Evolutionary conservation across 768 basidiomycete species (phyloP).

Genomic region (Macrolepiota dolichaula): DNA sequence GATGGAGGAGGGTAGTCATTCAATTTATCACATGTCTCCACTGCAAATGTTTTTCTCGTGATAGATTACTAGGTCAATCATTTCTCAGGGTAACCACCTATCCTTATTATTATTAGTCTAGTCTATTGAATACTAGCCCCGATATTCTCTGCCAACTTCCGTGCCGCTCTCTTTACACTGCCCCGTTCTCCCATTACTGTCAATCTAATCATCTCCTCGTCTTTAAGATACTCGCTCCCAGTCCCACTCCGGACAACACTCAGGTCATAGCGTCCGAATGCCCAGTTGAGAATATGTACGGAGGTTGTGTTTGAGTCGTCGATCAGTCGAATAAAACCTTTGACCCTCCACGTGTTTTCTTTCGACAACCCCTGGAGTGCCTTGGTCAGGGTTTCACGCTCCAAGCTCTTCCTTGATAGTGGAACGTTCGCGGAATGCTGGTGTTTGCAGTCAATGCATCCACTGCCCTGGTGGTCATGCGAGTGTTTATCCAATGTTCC

Average conservation of each 20-base stretch:
- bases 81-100: neutral
- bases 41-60: neutral
- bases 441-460: neutral
- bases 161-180: slow-evolving; percentile 61
- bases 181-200: slow-evolving; percentile 94
- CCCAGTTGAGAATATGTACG: slow-evolving; percentile 80
- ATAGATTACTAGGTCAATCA: neutral
- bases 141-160: slow-evolving; percentile 48
- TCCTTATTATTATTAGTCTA: neutral
- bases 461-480: neutral
- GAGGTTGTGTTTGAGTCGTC: slow-evolving; percentile 18
- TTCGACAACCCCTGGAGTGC: slow-evolving; percentile 57
- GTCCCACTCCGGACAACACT: slow-evolving; percentile 14
- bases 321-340: slow-evolving; percentile 72
- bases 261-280: slow-evolving; percentile 83
- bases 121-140: slow-evolving; percentile 15
- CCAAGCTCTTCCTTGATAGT: slow-evolving; percentile 25
- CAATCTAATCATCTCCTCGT: slow-evolving; percentile 45
- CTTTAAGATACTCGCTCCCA: slow-evolving; percentile 21
- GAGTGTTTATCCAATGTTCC: slow-evolving; percentile 6
- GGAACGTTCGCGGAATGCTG: neutral
- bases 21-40: slow-evolving; percentile 8
- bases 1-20: neutral
- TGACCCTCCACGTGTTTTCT: slow-evolving; percentile 77
- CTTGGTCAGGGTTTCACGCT: slow-evolving; percentile 33